A percentile compares a stretch with the other conserved stretches of the same genome.
Evolutionary conservation across 2,329 filamentous ascomycete genomes (phyloP).

Genomic region (Westerdykella aurantiaca): DNA sequence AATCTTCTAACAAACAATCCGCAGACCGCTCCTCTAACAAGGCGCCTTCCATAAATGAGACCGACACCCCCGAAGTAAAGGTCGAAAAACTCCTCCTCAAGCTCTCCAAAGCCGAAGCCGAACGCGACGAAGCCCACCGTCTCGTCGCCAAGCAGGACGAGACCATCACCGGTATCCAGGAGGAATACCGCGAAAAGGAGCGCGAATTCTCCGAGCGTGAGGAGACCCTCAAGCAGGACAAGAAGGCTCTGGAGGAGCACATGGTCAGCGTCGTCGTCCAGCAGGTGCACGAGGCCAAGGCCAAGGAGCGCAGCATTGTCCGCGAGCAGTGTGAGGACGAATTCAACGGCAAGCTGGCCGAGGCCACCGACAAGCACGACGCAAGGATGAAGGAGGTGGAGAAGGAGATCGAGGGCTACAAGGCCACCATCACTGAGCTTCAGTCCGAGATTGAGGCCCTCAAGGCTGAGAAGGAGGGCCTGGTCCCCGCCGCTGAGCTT

Average conservation of each 20-base stretch:
- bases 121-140: slow-evolving; percentile 32
- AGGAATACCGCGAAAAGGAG: slow-evolving; percentile 30
- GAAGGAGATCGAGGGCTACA: slow-evolving; percentile 17
- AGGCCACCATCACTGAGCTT: slow-evolving; percentile 9
- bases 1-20: too few species aligned
- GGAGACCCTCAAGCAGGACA: slow-evolving; percentile 28
- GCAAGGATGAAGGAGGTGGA: slow-evolving; percentile 22
- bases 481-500: slow-evolving; percentile 21
- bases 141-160: slow-evolving; percentile 22
- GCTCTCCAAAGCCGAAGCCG: slow-evolving; percentile 23
- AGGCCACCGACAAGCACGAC: slow-evolving; percentile 13
- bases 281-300: slow-evolving; percentile 37
- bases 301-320: slow-evolving; percentile 33
- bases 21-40: background rate
- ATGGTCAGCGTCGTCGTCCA: slow-evolving; percentile 40
- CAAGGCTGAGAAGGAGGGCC: slow-evolving; percentile 14
- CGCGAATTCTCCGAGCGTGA: slow-evolving; percentile 28
- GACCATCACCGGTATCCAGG: slow-evolving; percentile 19
- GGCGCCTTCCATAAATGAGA: slow-evolving; percentile 5
- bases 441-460: slow-evolving; percentile 27
- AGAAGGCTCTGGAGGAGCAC: slow-evolving; percentile 38
- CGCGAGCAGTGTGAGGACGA: slow-evolving; percentile 31
- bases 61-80: slow-evolving; percentile 27
- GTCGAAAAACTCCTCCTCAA: slow-evolving; percentile 30
- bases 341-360: slow-evolving; percentile 24